Evolutionary conservation across 1,139 yeast species (phyloP).

Genomic region (Taphrina confusa): DNA sequence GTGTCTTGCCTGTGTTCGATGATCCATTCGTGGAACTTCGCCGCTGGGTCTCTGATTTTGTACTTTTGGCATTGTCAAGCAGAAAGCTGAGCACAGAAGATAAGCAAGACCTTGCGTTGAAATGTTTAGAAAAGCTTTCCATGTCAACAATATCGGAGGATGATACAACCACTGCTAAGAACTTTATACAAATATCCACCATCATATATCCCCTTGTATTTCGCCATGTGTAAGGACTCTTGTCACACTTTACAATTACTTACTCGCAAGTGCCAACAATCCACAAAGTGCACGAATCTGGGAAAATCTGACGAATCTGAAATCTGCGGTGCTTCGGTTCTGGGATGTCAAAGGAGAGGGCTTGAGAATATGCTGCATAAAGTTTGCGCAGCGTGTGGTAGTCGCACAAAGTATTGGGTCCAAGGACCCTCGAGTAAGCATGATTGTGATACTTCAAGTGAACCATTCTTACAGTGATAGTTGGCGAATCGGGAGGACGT

Average conservation of each 20-base stretch:
- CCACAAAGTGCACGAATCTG: constrained; percentile 42
- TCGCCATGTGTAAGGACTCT: constrained; percentile 42
- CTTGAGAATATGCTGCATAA: constrained; percentile 65
- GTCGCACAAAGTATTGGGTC: constrained; percentile 64
- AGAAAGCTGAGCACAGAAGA: constrained; percentile 43
- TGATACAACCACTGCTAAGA: constrained; percentile 45
- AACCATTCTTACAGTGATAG: neutral
- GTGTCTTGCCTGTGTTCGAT: constrained; percentile 48
- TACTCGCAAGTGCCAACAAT: constrained; percentile 41
- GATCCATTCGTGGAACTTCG: constrained; percentile 46
- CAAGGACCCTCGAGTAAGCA: constrained; percentile 45
- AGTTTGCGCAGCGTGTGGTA: constrained; percentile 70
- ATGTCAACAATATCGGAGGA: constrained; percentile 41
- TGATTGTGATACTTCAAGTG: neutral
- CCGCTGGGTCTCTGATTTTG: constrained; percentile 49
- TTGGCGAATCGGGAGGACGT: constrained; percentile 49
- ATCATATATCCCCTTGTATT: constrained; percentile 47
- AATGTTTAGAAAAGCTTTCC: constrained; percentile 45
- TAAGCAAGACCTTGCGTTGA: constrained; percentile 44
- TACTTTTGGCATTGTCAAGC: constrained; percentile 49
- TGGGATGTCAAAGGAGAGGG: constrained; percentile 47
- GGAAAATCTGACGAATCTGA: constrained; percentile 45
- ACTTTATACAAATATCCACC: constrained; percentile 45
- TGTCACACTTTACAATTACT: neutral
- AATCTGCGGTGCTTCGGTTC: constrained; percentile 44